Evolutionary conservation across 768 basidiomycete genomes (phyloP).

Genomic region (Amanita rimosa): DNA sequence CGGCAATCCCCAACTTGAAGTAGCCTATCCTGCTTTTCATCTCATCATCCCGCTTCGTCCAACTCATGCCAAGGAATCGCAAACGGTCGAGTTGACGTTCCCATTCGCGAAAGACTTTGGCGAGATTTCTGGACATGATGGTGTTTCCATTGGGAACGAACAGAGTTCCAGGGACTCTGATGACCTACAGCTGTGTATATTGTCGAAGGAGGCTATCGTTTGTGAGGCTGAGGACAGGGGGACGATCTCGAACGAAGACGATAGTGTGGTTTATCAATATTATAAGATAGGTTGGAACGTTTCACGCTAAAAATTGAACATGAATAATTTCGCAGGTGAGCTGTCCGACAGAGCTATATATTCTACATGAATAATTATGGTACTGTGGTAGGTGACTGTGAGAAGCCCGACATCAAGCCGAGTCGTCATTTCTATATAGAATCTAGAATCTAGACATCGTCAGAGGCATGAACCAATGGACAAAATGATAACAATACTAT

Average conservation of each 20-base stretch:
- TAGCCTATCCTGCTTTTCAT: conserved; percentile 37
- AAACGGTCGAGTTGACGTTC: conserved; percentile 48
- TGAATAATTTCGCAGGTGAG: no score
- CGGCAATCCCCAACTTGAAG: no score
- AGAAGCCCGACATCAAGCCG: no score
- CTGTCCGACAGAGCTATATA: no score
- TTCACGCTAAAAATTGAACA: conserved; percentile 5
- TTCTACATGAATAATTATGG: no score
- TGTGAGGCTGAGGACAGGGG: conserved; percentile 36
- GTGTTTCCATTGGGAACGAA: neutral
- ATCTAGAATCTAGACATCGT: no score
- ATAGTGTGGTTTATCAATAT: conserved; percentile 49
- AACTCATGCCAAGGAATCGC: conserved; percentile 50
- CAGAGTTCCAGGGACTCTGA: neutral
- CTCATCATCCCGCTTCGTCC: conserved; percentile 67
- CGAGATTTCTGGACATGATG: neutral
- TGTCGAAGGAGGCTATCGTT: conserved; percentile 40
- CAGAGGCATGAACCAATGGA: no score
- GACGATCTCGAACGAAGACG: neutral
- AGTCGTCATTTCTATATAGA: no score
- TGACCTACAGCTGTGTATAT: conserved; percentile 30
- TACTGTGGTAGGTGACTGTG: no score
- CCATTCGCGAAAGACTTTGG: conserved; percentile 3
- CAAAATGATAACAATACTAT: no score
- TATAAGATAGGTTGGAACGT: conserved; percentile 62